Evolutionary conservation across 345 rosid genomes (phyloP).

Genomic region (Eucalyptus regnans): DNA sequence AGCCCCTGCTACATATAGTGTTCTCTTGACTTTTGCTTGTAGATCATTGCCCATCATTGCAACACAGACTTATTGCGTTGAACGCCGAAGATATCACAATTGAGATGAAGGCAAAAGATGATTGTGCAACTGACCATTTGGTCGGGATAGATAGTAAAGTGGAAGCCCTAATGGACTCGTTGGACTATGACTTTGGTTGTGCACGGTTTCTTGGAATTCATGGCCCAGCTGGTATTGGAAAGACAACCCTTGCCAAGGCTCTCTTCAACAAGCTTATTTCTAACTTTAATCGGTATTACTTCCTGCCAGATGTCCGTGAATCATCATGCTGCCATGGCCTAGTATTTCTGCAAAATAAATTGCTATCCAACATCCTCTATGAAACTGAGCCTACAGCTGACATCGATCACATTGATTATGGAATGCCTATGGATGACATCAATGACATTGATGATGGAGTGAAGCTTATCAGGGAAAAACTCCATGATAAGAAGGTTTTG

Average conservation of each 20-base stretch:
- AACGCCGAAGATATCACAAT: not conserved
- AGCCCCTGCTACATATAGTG: not conserved
- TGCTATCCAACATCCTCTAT: not conserved
- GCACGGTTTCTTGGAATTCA: not conserved
- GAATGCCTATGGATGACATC: not conserved
- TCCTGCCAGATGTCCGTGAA: rapidly evolving
- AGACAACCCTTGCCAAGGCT: not conserved
- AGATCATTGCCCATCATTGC: not conserved
- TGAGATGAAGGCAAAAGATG: not conserved
- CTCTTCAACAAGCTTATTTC: not conserved
- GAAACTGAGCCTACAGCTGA: rapidly evolving
- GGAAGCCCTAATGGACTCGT: not conserved
- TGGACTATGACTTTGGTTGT: not conserved
- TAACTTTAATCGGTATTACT: not conserved
- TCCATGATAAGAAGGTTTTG: no score
- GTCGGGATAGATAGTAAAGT: not conserved
- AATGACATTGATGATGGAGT: no score
- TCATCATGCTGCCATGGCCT: not conserved
- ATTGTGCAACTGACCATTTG: not conserved
- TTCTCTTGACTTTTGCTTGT: rapidly evolving
- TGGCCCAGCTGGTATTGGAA: not conserved
- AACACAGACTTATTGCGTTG: rapidly evolving
- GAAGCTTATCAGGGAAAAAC: no score
- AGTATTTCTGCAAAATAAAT: not conserved
- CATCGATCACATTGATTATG: rapidly evolving